Conservation (phyloP, 1,139 yeast species). For the Debaryomycetaceae sp. region DNA sequence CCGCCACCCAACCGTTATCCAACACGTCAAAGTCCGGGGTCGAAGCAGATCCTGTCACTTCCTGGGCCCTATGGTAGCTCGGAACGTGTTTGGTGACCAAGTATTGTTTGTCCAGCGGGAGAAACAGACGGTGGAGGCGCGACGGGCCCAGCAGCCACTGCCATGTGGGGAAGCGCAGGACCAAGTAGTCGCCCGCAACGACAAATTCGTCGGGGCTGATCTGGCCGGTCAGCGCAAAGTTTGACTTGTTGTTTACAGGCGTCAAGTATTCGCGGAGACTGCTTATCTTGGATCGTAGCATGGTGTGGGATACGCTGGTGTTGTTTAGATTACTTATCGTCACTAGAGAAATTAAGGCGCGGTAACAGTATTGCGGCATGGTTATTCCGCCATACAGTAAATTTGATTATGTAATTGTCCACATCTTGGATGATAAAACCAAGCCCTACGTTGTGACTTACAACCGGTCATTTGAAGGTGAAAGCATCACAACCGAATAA, state of each 20-base stretch:
- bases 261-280: constrained; percentile 86
- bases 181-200: constrained; percentile 84
- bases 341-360: background rate
- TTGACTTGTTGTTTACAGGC: constrained; percentile 76
- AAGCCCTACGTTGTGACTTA: too few species aligned
- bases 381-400: too few species aligned
- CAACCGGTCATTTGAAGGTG: too few species aligned
- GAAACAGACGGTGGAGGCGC: constrained; percentile 50
- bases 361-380: too few species aligned
- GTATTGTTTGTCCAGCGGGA: constrained; percentile 81
- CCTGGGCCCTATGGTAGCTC: constrained; percentile 62
- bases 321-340: background rate
- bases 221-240: constrained; percentile 78
- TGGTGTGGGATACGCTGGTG: constrained; percentile 2
- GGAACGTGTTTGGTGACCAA: constrained; percentile 87
- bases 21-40: constrained; percentile 36
- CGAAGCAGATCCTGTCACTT: constrained; percentile 28
- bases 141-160: constrained; percentile 73
- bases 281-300: constrained; percentile 67
- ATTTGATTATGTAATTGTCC: too few species aligned
- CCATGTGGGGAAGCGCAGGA: constrained; percentile 94
- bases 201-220: constrained; percentile 92
- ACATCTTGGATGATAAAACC: too few species aligned
- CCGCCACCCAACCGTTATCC: constrained; percentile 53
- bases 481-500: too few species aligned